phyloP scores from a whole-genome alignment of 2,329 filamentous ascomycete species.

The Fusarium subglutinans region DNA sequence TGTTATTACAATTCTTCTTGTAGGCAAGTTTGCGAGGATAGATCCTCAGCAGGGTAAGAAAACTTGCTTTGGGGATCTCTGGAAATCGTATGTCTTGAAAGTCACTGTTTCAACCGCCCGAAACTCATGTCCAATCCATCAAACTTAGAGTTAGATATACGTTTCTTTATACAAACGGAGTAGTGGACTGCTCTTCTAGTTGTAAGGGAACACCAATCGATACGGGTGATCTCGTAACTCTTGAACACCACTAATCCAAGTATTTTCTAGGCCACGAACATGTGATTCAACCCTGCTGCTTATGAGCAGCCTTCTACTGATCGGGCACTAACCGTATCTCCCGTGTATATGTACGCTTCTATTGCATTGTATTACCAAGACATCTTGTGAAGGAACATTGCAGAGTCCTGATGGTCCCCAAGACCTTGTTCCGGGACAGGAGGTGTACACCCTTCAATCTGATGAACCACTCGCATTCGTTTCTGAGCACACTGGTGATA shows the following conservation, averaged over 20 bases:
- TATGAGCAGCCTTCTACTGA: not conserved
- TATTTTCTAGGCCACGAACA: not conserved
- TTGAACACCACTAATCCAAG: not conserved
- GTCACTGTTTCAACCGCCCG: not conserved
- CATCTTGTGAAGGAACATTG: not conserved
- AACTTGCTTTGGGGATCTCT: not conserved
- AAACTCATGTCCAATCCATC: not conserved
- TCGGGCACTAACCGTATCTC: constrained; percentile 16
- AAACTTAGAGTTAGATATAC: not conserved
- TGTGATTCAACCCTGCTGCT: not conserved
- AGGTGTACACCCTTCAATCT: constrained; percentile 10
- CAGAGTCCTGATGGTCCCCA: constrained; percentile 4
- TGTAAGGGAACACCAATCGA: not conserved
- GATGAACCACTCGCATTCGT: constrained; percentile 20
- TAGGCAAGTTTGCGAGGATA: constrained; percentile 1
- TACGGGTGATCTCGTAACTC: not conserved
- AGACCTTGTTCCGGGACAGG: constrained; percentile 17
- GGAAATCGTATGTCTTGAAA: not conserved
- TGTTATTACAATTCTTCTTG: not conserved
- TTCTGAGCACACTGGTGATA: constrained; percentile 14
- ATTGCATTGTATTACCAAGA: constrained; percentile 1
- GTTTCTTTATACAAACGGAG: too few relatives aligned
- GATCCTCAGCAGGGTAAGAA: not conserved
- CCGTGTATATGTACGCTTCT: not conserved
- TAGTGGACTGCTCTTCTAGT: not conserved